A percentile compares a stretch with the other conserved stretches of the same genome.
Conservation (phyloP, 441 rosid genomes). For the Euphorbia celastroides region DNA sequence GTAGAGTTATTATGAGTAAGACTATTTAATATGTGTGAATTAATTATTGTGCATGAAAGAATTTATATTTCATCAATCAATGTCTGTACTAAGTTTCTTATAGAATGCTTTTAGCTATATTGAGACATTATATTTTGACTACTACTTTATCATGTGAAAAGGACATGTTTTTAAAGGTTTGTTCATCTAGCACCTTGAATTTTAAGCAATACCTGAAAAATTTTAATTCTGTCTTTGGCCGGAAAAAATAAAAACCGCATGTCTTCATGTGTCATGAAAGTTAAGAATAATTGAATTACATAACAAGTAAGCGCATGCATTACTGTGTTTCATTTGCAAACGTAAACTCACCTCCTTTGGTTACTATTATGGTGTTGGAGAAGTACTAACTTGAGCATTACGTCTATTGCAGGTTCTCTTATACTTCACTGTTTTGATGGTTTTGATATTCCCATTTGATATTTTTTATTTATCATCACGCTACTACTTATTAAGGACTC, state of each 20-base stretch:
- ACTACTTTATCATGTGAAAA: neutral
- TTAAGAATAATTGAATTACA: neutral
- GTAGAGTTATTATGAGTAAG: no score
- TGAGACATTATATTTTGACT: neutral
- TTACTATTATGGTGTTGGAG: neutral
- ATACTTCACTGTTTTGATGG: constrained; percentile 58
- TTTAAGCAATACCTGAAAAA: no score
- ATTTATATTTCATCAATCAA: neutral
- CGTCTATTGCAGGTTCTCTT: constrained; percentile 66
- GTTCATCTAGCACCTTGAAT: no score
- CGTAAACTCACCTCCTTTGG: neutral
- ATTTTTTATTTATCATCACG: constrained; percentile 82
- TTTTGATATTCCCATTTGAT: constrained; percentile 83
- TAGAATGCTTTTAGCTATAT: neutral
- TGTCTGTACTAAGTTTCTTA: neutral
- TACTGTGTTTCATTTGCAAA: neutral
- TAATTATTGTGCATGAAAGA: neutral
- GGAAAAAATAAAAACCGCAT: neutral
- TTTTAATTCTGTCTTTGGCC: neutral
- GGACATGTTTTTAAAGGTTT: neutral
- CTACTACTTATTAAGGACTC: constrained; percentile 78
- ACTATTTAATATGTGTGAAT: no score
- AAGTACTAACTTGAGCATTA: neutral
- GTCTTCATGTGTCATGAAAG: neutral
- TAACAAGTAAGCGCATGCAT: neutral